Conservation (phyloP, 2,329 filamentous ascomycete genomes). For the Apiospora malaysiana region DNA sequence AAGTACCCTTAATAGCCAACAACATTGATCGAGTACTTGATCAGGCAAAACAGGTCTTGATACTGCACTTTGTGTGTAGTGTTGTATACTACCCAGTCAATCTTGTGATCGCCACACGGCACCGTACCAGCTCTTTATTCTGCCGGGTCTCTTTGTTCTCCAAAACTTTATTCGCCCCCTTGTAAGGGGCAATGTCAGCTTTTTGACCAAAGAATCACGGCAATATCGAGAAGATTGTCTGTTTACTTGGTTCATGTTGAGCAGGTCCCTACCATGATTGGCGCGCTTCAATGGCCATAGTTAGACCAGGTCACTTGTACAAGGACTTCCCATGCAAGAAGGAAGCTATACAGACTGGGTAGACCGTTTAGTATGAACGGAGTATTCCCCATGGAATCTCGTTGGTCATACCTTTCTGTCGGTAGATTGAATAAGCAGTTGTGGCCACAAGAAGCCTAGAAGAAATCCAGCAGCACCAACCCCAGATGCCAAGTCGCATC, state of each 20-base stretch:
- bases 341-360: not conserved
- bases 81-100: not conserved
- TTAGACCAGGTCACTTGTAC: not conserved
- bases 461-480: not conserved
- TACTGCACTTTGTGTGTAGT: too few relatives aligned
- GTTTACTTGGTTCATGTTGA: too few relatives aligned
- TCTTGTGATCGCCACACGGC: not conserved
- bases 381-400: not conserved
- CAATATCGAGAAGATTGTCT: too few relatives aligned
- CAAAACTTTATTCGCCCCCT: too few relatives aligned
- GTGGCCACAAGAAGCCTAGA: not conserved
- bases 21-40: too few relatives aligned
- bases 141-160: not conserved
- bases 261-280: too few relatives aligned
- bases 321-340: not conserved
- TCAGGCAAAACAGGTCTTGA: too few relatives aligned
- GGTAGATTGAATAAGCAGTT: not conserved
- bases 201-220: too few relatives aligned
- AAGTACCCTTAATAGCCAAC: too few relatives aligned
- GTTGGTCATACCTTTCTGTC: too few relatives aligned
- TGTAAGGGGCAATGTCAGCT: too few relatives aligned
- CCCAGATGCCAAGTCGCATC: not conserved
- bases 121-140: not conserved
- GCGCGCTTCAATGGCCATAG: not conserved
- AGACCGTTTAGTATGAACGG: too few relatives aligned